Base-by-base conservation (phyloP, 2,329 filamentous ascomycete species). In the Leptodontidium sp. region DNA sequence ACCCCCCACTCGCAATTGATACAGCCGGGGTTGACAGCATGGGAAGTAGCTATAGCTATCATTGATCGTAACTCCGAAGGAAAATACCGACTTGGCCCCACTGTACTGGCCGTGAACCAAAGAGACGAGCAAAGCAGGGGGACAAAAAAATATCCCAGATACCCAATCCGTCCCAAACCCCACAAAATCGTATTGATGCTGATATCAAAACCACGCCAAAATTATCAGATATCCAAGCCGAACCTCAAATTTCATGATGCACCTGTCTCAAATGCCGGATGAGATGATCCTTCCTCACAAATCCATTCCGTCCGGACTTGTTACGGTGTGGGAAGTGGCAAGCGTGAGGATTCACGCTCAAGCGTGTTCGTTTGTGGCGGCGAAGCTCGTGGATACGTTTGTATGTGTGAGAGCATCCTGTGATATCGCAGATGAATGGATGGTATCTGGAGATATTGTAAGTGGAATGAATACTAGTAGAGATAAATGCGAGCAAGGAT, bases 261-360 rank as follows among this genome's bases (percentile, higher is more conserved):
- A 69, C 64, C 26, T 57, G 59, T 55, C 61, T 62, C 53, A 70
- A 53, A 63, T 68, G 65, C 49, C 65, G 68, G 29, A 11, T 63
- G 38, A 67, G 61, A 49, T 70, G 68, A 63, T 68, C 68, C 29
- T 70, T 70, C 21, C 68, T 67, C 29, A 43, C 50, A 49, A 70
- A 70, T 21, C 68, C 68, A 57, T 68, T 65, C 14, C 43, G 15
- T 8, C 35, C 65, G 6, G 57, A 57, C n/a, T 50, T 57, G 29
- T 59, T 63, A 17, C 68, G 68, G n/a, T 21, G 35, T 15, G 49
- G 8, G 40, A 65, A 62, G 9, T 57, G 62, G 32, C 68, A 70
- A 26, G 21, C 47, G 35, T 70, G 58, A 21, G 52, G 38, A n/a
- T 38, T 67, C 4, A 67, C n/a, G 2, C 68, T 58, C 26, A 35